Conservation (phyloP, 495 filamentous ascomycete genomes). For the Neurospora sp. region DNA sequence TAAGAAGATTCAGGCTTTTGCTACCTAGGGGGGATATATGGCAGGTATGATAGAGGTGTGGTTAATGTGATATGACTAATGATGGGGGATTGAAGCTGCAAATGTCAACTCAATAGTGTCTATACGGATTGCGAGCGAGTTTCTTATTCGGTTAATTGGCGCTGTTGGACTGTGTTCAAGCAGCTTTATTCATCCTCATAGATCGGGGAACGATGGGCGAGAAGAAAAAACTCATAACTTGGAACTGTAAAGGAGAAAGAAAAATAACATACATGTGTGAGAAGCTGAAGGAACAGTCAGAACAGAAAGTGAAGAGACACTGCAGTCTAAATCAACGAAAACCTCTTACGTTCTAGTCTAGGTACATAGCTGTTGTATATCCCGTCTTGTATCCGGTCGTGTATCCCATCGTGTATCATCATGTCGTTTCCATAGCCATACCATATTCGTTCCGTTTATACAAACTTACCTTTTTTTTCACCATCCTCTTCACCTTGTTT, state of each 20-base stretch:
- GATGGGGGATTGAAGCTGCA: background rate
- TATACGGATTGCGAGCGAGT: background rate
- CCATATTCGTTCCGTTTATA: background rate
- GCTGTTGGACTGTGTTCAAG: background rate
- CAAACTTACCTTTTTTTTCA: background rate
- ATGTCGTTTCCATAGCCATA: background rate
- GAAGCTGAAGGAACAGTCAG: no score
- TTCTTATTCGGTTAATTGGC: background rate
- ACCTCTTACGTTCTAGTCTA: background rate
- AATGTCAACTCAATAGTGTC: background rate
- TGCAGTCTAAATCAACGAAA: background rate
- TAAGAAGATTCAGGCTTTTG: constrained; percentile 7
- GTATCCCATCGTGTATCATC: background rate
- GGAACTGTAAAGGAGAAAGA: background rate
- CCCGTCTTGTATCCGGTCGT: background rate
- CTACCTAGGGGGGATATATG: background rate
- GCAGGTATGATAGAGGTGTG: background rate
- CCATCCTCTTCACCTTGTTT: background rate
- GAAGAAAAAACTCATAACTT: background rate
- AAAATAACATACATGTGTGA: no score
- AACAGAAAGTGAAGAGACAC: background rate
- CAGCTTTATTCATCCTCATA: background rate
- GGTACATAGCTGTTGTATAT: background rate
- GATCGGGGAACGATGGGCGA: background rate
- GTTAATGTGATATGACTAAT: background rate